phyloP scores from a whole-genome alignment of 371 early-diverging fungal genomes.

The Mucor sp. region DNA sequence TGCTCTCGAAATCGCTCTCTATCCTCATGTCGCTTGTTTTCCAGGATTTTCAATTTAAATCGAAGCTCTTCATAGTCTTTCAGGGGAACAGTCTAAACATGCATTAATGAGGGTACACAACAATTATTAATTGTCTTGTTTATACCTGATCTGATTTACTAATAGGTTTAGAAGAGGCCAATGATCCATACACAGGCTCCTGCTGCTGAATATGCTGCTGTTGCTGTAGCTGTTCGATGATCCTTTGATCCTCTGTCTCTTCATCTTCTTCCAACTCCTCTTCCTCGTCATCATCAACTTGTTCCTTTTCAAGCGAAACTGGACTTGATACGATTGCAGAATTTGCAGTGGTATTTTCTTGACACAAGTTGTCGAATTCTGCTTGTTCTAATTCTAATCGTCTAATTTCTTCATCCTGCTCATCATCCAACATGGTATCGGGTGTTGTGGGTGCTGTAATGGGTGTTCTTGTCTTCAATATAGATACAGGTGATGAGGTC shows the following conservation, averaged over 20 bases:
- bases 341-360: conserved; percentile 22
- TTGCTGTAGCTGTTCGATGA: conserved; percentile 11
- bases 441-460: conserved; percentile 26
- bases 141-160: conserved; percentile 47
- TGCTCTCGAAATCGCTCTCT: conserved; percentile 72
- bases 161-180: conserved; percentile 36
- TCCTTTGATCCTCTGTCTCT: conserved; percentile 6
- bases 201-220: not conserved
- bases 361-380: conserved; percentile 18
- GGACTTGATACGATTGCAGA: conserved; percentile 15
- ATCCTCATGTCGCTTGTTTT: conserved; percentile 83
- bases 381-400: conserved; percentile 11
- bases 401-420: conserved; percentile 5
- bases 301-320: conserved; percentile 18
- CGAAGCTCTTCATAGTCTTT: conserved; percentile 85
- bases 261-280: conserved; percentile 2
- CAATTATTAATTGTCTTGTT: not conserved
- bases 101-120: conserved; percentile 2
- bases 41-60: conserved; percentile 75
- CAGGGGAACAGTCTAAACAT: conserved; percentile 37
- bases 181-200: conserved; percentile 29
- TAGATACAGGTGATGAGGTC: conserved; percentile 1
- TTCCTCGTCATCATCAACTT: conserved; percentile 12
- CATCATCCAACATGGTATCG: conserved; percentile 6
- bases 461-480: conserved; percentile 15